Base-by-base conservation (phyloP, 805 yeast species). In the Ogataea methylovora region DNA sequence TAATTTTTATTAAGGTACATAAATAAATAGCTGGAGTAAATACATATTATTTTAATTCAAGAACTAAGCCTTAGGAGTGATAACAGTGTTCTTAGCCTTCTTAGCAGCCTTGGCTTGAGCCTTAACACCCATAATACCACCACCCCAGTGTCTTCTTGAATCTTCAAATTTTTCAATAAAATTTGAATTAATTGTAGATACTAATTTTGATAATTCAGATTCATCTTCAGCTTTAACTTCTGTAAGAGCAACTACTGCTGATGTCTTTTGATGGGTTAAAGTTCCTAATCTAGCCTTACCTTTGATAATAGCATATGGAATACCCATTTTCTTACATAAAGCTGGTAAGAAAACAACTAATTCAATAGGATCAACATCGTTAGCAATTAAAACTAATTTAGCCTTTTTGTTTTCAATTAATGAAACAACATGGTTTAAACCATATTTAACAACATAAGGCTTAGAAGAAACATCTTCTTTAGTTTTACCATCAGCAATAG, bases 331-430 rank as follows among this genome's bases (percentile, higher is more conserved):
- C 76, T 90, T 86, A 77, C 97, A 90, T 63, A 90, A 79, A 69
- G 98, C 97, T 64, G 98, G 98, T 58, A 90, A 74, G 83, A 85
- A 90, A 60, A 90, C 74, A 53, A 90, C 97, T 63, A 90, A 77
- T 76, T 90, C 98, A 62, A 90, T 84, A 63, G 98, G 98, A 77
- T 90, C 98, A 58, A 90, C 98, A 57, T 90, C 98, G 76, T 90
- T 83, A 66, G 98, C 97, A 60, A 90, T 90, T 69, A 90, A 79
- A 46, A 90, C 97, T 58, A 90, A 79, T 72, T 86, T 85, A 53
- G 96, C 94, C 81, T 90, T 90, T 84, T 90, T 92, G 94, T 86
- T 85, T 80, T 90, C 98, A 58, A 90, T 70, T 54, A 90, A 79
- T 45, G 95, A 82, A 58, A 88, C 96, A 73, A 90, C 96, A 74